phyloP scores from a whole-genome alignment of 139 green algal species.

The Nannochloris sp. region DNA sequence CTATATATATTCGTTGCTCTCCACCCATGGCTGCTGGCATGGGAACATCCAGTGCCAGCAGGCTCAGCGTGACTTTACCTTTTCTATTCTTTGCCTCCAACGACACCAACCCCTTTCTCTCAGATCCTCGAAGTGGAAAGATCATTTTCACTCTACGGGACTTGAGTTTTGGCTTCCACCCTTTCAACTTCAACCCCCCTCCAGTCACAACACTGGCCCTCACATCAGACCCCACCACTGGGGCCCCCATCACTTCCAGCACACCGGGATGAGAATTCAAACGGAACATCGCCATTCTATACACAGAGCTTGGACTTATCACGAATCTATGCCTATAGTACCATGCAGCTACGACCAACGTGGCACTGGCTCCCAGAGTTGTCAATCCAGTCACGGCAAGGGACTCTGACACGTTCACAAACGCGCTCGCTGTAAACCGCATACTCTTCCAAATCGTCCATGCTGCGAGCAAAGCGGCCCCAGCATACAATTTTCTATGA shows the following conservation, averaged over 20 bases:
- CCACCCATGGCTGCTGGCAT: conserved; percentile 15
- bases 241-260: conserved; percentile 68
- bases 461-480: conserved; percentile 10
- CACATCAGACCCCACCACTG: conserved; percentile 48
- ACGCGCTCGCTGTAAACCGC: conserved; percentile 29
- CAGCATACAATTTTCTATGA: conserved; percentile 20
- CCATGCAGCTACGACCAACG: background rate
- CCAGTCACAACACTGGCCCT: conserved; percentile 54
- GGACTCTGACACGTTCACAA: conserved; percentile 48
- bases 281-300: conserved; percentile 47
- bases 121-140: conserved; percentile 55
- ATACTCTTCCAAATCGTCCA: conserved; percentile 47
- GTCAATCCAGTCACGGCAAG: conserved; percentile 48
- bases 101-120: conserved; percentile 61
- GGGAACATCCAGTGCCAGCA: conserved; percentile 63
- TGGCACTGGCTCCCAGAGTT: background rate
- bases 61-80: conserved; percentile 65
- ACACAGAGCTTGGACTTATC: conserved; percentile 46
- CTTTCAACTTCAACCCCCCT: conserved; percentile 45
- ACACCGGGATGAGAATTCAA: conserved; percentile 58
- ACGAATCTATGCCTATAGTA: conserved; percentile 19
- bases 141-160: conserved; percentile 65
- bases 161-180: conserved; percentile 28
- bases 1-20: conserved; percentile 52
- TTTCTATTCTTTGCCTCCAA: conserved; percentile 65